Conservation (phyloP, 495 filamentous ascomycete species). For the Thermothielavioides terrestris region DNA sequence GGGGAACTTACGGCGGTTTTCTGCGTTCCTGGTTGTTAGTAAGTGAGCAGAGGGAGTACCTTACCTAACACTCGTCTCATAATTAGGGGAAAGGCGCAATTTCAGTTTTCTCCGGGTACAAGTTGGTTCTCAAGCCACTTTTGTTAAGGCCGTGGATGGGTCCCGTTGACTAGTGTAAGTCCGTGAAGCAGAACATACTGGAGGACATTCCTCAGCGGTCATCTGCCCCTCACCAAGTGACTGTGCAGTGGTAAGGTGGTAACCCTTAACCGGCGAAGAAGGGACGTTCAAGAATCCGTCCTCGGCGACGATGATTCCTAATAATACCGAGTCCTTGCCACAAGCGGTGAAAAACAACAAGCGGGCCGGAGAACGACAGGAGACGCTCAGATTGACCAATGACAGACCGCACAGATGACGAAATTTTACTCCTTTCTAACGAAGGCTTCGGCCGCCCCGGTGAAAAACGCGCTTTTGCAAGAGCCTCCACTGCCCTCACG, state of each 20-base stretch:
- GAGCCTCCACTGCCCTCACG: constrained; percentile 9
- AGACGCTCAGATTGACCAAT: constrained; percentile 21
- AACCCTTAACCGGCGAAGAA: neutral
- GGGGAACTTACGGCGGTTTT: too few relatives aligned
- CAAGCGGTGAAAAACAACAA: constrained; percentile 9
- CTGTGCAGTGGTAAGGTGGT: too few relatives aligned
- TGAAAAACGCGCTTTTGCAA: constrained; percentile 12
- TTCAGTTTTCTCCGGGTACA: too few relatives aligned
- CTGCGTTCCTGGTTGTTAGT: too few relatives aligned
- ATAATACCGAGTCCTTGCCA: constrained; percentile 3
- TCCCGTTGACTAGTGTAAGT: too few relatives aligned
- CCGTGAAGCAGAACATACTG: too few relatives aligned
- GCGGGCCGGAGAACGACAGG: constrained; percentile 19
- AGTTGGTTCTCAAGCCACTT: too few relatives aligned
- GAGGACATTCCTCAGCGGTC: neutral
- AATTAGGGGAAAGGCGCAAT: too few relatives aligned
- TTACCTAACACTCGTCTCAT: too few relatives aligned
- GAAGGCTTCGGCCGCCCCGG: constrained; percentile 19
- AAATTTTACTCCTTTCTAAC: constrained; percentile 27
- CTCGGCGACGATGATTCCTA: neutral
- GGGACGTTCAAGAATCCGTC: neutral
- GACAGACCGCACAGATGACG: constrained; percentile 23
- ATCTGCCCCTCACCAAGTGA: too few relatives aligned
- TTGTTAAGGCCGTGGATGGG: too few relatives aligned
- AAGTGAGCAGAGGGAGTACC: too few relatives aligned